Evolutionary conservation across 148 eudicot species (phyloP), one percentile per base, ranked within the genome.

Genomic region (Gaultheria prostrata): DNA sequence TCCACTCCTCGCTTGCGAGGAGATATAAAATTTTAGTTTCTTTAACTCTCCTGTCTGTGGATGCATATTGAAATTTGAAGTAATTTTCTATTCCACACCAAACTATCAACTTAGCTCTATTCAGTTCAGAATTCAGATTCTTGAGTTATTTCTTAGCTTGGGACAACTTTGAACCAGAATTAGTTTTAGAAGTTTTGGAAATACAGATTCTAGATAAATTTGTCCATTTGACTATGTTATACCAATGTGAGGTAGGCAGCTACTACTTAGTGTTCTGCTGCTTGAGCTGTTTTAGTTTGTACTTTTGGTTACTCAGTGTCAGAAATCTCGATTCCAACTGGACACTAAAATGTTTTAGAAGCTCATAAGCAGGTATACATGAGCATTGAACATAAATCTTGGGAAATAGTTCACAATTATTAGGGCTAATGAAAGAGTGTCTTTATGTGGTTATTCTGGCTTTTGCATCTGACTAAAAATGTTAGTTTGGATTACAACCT

Each of bases 271-370:
- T 11, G 49, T 33, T 79, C 30, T 79, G 70, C 30, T 49, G 0
- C 56, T 35, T 28, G 45, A 6, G 30, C 21, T 30, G 50, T 28
- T 26, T 26, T 13, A 67, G 28, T 70, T 81, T 81, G 26, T 81
- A 30, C 43, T 80, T 46, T 67, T 39, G 50, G 57, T 63, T 39
- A 12, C 65, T 69, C 61, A 81, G n/a, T 39, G 26, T 69, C 28
- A 35, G 7, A 48, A n/a, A 43, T 79, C 50, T 21, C 39, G 56
- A 21, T 79, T 63, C 56, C 74, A 80, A 63, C 43, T 80, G 45
- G 75, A 11, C 10, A 11, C 1, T 48, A 30, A 45, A 48, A n/a
- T 43, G 26, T 59, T 39, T 54, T 5, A n/a, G 15, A 59, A 59
- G 72, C 82, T 79, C 39, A 10, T 10, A 46, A 49, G 4, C 15